Evolutionary conservation across 169 alveolate species (phyloP).

Genomic region (Eimeria sp.): DNA sequence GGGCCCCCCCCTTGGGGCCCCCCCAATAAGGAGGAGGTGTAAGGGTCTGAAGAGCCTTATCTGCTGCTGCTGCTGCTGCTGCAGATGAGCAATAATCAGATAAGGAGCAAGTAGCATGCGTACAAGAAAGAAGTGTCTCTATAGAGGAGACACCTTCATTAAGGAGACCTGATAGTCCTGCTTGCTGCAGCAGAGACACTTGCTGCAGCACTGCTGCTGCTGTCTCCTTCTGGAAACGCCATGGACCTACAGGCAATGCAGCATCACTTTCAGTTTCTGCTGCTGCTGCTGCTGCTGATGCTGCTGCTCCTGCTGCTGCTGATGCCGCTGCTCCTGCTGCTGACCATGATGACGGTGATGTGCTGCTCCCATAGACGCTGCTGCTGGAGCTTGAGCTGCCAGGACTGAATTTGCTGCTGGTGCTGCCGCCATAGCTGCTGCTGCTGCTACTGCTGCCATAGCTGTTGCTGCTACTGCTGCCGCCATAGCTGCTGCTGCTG

Average conservation of each 20-base stretch:
- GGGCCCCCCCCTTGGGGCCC: constrained; percentile 10
- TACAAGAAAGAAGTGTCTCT: background rate
- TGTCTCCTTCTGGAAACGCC: constrained; percentile 26
- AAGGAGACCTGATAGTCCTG: background rate
- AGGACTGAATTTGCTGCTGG: background rate
- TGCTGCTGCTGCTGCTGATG: background rate
- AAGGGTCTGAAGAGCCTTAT: background rate
- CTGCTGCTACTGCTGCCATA: background rate
- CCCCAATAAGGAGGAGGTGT: background rate
- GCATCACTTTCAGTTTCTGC: background rate
- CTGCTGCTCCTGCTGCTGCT: background rate
- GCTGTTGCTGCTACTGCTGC: background rate
- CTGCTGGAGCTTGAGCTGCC: constrained; percentile 40
- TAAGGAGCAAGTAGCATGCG: background rate
- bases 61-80: constrained; percentile 58
- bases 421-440: background rate
- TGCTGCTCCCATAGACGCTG: background rate
- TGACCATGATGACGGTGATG: background rate
- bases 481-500: background rate
- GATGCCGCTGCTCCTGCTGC: background rate
- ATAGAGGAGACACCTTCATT: background rate
- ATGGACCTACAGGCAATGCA: background rate
- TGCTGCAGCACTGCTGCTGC: constrained; percentile 57
- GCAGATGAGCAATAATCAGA: background rate
- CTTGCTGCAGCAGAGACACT: background rate